Evolutionary conservation across 768 basidiomycete genomes (phyloP).

Genomic region (Melanogaster broomeanus): DNA sequence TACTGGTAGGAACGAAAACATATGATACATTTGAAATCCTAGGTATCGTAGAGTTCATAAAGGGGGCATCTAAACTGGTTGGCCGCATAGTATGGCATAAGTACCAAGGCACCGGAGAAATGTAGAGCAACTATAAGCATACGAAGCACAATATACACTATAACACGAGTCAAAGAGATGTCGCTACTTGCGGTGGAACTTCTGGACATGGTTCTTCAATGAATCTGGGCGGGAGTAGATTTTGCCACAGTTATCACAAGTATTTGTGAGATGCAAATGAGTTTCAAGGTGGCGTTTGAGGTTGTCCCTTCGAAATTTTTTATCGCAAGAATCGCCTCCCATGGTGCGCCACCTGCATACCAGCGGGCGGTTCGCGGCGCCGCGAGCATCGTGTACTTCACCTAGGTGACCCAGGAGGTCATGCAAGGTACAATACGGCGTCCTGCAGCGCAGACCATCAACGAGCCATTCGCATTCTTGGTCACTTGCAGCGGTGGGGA

Average conservation of each 20-base stretch:
- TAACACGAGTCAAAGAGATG: too few species aligned
- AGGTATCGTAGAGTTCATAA: too few species aligned
- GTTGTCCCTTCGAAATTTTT: neutral
- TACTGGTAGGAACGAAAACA: too few species aligned
- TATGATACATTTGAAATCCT: too few species aligned
- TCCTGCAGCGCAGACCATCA: neutral
- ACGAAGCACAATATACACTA: neutral
- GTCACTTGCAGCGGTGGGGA: too few species aligned
- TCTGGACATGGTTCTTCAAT: too few species aligned
- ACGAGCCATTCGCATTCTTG: neutral
- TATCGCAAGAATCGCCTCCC: neutral
- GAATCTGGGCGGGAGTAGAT: too few species aligned
- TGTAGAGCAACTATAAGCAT: too few species aligned
- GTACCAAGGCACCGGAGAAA: too few species aligned
- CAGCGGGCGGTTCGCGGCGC: neutral
- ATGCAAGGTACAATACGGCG: neutral
- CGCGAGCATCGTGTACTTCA: conserved; percentile 4
- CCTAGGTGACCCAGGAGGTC: too few species aligned
- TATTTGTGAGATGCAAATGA: neutral
- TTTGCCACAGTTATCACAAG: conserved; percentile 1
- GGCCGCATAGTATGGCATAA: too few species aligned
- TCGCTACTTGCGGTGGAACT: neutral
- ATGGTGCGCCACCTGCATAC: conserved; percentile 5
- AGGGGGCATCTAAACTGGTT: too few species aligned
- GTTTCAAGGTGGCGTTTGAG: conserved; percentile 7